Conservation (phyloP, 1,284 basidiomycete species). For the Ceratobasidium papillatum region DNA sequence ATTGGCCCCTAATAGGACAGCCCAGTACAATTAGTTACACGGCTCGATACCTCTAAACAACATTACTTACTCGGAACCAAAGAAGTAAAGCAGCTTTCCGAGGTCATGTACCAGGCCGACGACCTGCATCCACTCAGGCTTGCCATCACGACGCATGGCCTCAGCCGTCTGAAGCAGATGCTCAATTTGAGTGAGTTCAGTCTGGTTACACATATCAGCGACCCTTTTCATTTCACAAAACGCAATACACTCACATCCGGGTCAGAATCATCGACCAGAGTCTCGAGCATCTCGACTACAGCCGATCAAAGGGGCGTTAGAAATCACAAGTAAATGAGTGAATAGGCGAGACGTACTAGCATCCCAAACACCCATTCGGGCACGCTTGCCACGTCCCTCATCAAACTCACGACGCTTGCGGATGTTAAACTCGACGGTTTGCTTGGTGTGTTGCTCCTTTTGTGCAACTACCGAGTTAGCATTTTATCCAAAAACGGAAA, state of each 20-base stretch:
- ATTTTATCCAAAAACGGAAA: neutral
- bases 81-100: slow-evolving; percentile 83
- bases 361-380: slow-evolving; percentile 84
- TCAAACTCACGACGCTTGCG: slow-evolving; percentile 77
- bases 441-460: slow-evolving; percentile 64
- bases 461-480: neutral
- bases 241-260: slow-evolving; percentile 67
- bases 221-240: neutral
- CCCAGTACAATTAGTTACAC: neutral
- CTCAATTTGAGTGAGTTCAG: slow-evolving; percentile 83
- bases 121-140: slow-evolving; percentile 85
- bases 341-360: slow-evolving; percentile 58
- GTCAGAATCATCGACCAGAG: slow-evolving; percentile 87
- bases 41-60: slow-evolving; percentile 7
- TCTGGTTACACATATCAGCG: slow-evolving; percentile 55
- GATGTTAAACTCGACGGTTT: slow-evolving; percentile 86
- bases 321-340: neutral
- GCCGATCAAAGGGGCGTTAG: neutral
- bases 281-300: slow-evolving; percentile 81
- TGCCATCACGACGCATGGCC: slow-evolving; percentile 87
- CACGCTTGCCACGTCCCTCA: slow-evolving; percentile 60
- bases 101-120: slow-evolving; percentile 89
- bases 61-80: slow-evolving; percentile 68
- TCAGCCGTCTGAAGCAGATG: slow-evolving; percentile 93
- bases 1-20: slow-evolving; percentile 68